Evolutionary conservation across 2,329 filamentous ascomycete species (phyloP).

Genomic region (Fonsecaea nubica): DNA sequence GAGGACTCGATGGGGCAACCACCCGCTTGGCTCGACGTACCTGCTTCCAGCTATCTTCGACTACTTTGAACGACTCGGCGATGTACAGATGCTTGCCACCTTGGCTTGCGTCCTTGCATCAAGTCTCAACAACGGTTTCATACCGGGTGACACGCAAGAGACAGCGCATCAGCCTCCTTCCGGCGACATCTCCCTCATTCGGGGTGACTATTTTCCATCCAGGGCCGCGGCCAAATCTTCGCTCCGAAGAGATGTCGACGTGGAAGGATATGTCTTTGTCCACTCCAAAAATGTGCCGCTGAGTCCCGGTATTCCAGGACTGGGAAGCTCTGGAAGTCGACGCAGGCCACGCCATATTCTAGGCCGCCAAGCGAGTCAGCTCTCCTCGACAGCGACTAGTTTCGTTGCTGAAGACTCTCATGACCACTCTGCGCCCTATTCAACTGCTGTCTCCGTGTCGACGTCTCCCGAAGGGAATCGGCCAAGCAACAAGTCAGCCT

Average conservation of each 20-base stretch:
- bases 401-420: constrained; percentile 34
- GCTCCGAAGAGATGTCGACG: constrained; percentile 23
- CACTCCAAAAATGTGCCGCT: constrained; percentile 18
- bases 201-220: constrained; percentile 34
- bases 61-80: constrained; percentile 65
- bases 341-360: constrained; percentile 13
- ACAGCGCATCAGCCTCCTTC: not conserved
- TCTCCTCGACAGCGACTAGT: constrained; percentile 35
- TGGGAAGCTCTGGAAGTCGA: constrained; percentile 17
- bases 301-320: constrained; percentile 5
- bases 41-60: constrained; percentile 64
- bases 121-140: constrained; percentile 18
- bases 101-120: constrained; percentile 63
- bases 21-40: constrained; percentile 63
- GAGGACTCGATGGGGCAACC: constrained; percentile 62
- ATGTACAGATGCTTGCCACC: constrained; percentile 71
- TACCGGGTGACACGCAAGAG: constrained; percentile 12
- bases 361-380: constrained; percentile 25
- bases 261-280: constrained; percentile 30
- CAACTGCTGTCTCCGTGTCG: constrained; percentile 35
- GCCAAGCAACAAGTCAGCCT: constrained; percentile 27
- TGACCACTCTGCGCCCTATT: constrained; percentile 31
- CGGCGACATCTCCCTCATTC: not conserved
- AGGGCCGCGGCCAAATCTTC: constrained; percentile 32
- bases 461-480: constrained; percentile 40